A percentile compares a stretch with the other conserved stretches of the same genome.
Evolutionary conservation across 2,329 filamentous ascomycete genomes (phyloP).

Genomic region (Stachybotrys chlorohalonatus): DNA sequence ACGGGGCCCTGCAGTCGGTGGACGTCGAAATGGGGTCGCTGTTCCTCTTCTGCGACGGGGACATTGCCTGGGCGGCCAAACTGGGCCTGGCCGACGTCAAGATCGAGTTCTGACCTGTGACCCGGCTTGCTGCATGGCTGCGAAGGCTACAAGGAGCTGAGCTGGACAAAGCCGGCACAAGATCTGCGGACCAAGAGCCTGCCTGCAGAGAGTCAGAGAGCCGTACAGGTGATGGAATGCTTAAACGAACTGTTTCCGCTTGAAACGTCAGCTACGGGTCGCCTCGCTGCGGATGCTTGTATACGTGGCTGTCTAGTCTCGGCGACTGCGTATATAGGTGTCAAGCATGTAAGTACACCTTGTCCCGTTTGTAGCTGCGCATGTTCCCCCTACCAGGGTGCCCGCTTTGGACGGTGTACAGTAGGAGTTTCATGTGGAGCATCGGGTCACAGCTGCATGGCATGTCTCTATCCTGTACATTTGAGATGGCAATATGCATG

Average conservation of each 20-base stretch:
- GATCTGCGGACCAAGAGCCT: not conserved
- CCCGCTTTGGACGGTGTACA: too few species aligned
- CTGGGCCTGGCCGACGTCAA: constrained; percentile 20
- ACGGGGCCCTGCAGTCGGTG: constrained; percentile 17
- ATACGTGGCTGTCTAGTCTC: not conserved
- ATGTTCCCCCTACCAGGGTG: too few species aligned
- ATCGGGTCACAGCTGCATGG: too few species aligned
- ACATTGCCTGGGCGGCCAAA: constrained; percentile 18
- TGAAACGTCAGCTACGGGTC: too few species aligned
- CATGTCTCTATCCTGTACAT: too few species aligned
- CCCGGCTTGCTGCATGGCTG: constrained; percentile 30
- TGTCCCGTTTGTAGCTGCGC: too few species aligned
- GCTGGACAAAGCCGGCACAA: not conserved
- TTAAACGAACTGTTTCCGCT: too few species aligned
- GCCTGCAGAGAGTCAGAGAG: not conserved
- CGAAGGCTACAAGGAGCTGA: constrained; percentile 4
- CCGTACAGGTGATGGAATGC: not conserved
- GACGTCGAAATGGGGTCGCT: constrained; percentile 29
- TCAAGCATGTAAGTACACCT: too few species aligned
- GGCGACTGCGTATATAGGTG: too few species aligned
- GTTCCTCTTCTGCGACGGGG: constrained; percentile 28
- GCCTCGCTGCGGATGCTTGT: too few species aligned
- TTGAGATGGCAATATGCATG: too few species aligned
- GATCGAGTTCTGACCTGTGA: constrained; percentile 29
- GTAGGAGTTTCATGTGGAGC: too few species aligned